Evolutionary conservation across 805 yeast genomes (phyloP).

Genomic region (Kodamaea lidongshanica): DNA sequence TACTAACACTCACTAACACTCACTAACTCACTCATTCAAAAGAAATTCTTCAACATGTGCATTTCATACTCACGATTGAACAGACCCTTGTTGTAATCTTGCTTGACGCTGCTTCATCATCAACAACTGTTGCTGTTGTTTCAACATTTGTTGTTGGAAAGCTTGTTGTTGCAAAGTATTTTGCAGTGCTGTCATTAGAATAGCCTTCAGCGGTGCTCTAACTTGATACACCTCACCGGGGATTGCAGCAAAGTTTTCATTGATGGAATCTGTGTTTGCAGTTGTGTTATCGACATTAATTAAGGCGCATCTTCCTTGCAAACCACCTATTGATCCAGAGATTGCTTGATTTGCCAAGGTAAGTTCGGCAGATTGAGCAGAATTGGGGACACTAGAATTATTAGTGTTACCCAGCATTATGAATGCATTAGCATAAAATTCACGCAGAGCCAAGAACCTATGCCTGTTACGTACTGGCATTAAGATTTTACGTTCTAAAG

Average conservation of each 20-base stretch:
- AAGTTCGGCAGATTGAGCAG: conserved; percentile 24
- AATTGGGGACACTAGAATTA: conserved; percentile 22
- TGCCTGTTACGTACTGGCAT: conserved; percentile 67
- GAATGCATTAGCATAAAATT: conserved; percentile 85
- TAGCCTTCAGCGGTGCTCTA: conserved; percentile 42
- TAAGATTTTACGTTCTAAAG: conserved; percentile 69
- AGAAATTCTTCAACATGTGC: too few relatives aligned
- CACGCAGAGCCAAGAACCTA: conserved; percentile 79
- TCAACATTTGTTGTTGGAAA: conserved; percentile 39
- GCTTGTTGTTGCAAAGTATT: conserved; percentile 38
- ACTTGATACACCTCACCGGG: conserved; percentile 51
- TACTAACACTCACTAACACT: too few relatives aligned
- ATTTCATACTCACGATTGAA: too few relatives aligned
- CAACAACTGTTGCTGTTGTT: conserved; percentile 22
- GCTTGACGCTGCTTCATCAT: conserved; percentile 27
- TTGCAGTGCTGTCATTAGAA: conserved; percentile 36
- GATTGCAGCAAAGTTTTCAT: conserved; percentile 47
- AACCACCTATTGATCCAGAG: conserved; percentile 56
- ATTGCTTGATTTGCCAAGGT: conserved; percentile 43
- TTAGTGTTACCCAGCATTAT: conserved; percentile 54
- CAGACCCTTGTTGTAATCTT: too few relatives aligned
- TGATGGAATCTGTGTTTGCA: conserved; percentile 16
- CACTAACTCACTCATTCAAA: too few relatives aligned
- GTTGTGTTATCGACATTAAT: conserved; percentile 53
- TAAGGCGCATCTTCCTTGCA: conserved; percentile 74